Conservation (phyloP, 495 filamentous ascomycete species). For the Aspergillus haitiensis region DNA sequence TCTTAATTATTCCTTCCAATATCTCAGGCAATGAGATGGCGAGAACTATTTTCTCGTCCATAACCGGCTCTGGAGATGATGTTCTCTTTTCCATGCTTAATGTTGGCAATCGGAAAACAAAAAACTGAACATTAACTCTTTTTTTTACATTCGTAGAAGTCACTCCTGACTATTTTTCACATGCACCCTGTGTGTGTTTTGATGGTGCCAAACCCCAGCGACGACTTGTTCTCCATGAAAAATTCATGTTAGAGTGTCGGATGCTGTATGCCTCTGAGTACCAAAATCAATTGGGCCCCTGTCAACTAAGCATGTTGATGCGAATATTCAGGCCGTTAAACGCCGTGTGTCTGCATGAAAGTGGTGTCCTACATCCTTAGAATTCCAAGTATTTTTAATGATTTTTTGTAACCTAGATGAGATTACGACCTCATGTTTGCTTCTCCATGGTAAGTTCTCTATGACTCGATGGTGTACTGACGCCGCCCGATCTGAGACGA, state of each 20-base stretch:
- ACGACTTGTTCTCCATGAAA: conserved; percentile 32
- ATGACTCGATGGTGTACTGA: too few species aligned
- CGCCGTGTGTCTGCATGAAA: conserved; percentile 11
- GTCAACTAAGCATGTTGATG: conserved; percentile 25
- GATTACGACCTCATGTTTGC: too few species aligned
- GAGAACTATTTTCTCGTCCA: background rate
- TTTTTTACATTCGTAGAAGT: background rate
- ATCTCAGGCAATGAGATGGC: background rate
- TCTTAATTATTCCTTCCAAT: background rate
- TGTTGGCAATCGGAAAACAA: too few species aligned
- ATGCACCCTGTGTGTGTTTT: background rate
- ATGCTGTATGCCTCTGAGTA: conserved; percentile 38
- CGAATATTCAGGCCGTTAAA: conserved; percentile 5
- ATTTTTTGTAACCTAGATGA: background rate
- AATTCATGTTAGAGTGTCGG: conserved; percentile 34
- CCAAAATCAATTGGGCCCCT: conserved; percentile 27
- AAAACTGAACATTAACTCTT: too few species aligned
- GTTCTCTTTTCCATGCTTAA: too few species aligned
- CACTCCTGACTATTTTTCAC: background rate
- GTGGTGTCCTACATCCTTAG: conserved; percentile 16
- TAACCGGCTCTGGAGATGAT: background rate
- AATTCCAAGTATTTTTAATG: background rate
- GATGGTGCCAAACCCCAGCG: conserved; percentile 34
- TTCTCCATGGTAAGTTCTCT: too few species aligned
- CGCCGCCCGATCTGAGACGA: too few species aligned